Evolutionary conservation across 2,329 filamentous ascomycete genomes (phyloP), one percentile per base, ranked within the genome.

Genomic region (Drechslera avenae): DNA sequence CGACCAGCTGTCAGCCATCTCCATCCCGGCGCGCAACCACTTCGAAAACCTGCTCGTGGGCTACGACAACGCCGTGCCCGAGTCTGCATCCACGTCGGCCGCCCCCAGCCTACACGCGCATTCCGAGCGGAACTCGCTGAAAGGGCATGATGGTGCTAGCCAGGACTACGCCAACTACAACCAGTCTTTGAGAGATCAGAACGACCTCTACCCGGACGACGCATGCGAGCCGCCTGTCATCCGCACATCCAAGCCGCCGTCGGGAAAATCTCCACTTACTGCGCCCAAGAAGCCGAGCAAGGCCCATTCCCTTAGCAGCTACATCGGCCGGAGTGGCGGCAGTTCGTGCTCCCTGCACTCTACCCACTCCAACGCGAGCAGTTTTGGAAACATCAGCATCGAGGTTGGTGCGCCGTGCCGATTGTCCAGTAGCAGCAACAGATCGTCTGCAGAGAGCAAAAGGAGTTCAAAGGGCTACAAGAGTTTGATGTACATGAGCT

Each of bases 211-310:
- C 57, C 75, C 79, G 30, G 81, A 84, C 68, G 81, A 85, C 74
- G 81, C 81, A 34, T 83, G 82, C 26, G 77, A 80, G 54, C 76
- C 90, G 10, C 91, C 91, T 14, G 83, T 93, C 46, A 83, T 95
- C 62, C 86, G 88, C 57, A 96, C 92, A 26, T 84, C 90, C 26
- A 92, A 92, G 71, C 88, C 87, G 6, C 89, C 89, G 0, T 90
- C 88, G 42, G 89, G 89, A 46, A 84, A 86, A 63, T 91, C 89
- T 19, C 76, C 86, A 14, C 75, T 89, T 43, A 91, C 87, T n/a
- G 83, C 86, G 0, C 81, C 84, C 77, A 69, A 67, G 21, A 72
- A 69, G 62, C 63, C 60, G 39, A 69, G 69, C 42, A 73, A 71
- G 60, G 54, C 71, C 39, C 62, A 67, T 43, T 82, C 83, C 10